A percentile compares a stretch with the other conserved stretches of the same genome.
Conservation (phyloP, 139 green algal species). For the Limnomonas spitsbergensis region DNA sequence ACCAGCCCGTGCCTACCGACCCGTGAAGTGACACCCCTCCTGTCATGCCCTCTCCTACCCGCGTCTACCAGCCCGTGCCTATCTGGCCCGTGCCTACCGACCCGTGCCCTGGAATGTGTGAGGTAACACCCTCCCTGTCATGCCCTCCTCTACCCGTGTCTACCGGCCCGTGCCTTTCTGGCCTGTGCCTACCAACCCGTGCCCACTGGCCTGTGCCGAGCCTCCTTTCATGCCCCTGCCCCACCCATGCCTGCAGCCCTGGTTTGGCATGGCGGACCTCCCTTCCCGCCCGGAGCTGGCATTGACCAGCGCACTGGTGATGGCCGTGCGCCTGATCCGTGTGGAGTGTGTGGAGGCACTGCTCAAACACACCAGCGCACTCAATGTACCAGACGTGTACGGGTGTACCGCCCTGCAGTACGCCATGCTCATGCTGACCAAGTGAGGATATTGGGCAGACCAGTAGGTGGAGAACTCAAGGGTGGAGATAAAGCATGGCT, state of each 20-base stretch:
- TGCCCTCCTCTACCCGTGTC: too few species aligned
- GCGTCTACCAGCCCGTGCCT: too few species aligned
- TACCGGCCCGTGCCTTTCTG: too few species aligned
- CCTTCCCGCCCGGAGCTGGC: slow-evolving; percentile 28
- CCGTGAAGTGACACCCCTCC: too few species aligned
- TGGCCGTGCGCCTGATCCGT: slow-evolving; percentile 35
- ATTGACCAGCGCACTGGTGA: slow-evolving; percentile 24
- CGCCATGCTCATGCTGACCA: slow-evolving; percentile 29
- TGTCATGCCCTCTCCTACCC: too few species aligned
- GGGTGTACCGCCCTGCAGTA: slow-evolving; percentile 26
- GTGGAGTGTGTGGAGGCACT: slow-evolving; percentile 22
- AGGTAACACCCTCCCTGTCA: too few species aligned
- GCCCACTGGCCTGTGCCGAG: neutral
- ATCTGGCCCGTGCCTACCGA: too few species aligned
- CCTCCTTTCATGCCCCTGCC: neutral
- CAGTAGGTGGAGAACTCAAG: too few species aligned
- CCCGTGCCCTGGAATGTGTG: too few species aligned
- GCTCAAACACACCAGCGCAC: neutral
- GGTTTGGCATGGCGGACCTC: slow-evolving; percentile 30
- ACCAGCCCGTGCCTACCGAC: too few species aligned
- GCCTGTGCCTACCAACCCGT: neutral
- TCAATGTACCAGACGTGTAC: slow-evolving; percentile 27
- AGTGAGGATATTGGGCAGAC: slow-evolving; percentile 15
- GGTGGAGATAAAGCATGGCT: too few species aligned
- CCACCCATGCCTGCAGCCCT: too few species aligned